Evolutionary conservation across 352 stramenopile genomes (phyloP).

Genomic region (Pythium oligandrum): DNA sequence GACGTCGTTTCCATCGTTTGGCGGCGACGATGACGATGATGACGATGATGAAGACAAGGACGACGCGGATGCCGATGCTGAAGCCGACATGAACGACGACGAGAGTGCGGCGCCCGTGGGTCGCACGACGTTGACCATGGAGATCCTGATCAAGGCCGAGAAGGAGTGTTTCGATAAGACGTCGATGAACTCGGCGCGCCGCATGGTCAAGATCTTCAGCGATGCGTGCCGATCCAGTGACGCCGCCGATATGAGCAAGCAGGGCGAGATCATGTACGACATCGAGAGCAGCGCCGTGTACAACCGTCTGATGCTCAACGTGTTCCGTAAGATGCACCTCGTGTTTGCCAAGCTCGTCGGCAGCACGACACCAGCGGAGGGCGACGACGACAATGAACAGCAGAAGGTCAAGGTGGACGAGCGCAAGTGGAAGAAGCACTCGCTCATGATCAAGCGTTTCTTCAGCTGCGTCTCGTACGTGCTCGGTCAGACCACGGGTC

Average conservation of each 20-base stretch:
- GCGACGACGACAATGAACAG: constrained; percentile 24
- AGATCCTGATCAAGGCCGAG: constrained; percentile 72
- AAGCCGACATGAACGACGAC: constrained; percentile 8
- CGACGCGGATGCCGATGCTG: constrained; percentile 1
- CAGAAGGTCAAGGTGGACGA: constrained; percentile 53
- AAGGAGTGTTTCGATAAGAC: constrained; percentile 88
- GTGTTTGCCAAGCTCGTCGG: constrained; percentile 81
- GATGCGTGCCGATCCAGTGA: constrained; percentile 93
- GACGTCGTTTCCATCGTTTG: constrained; percentile 30
- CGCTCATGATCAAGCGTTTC: constrained; percentile 88
- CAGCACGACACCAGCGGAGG: constrained; percentile 15
- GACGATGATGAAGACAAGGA: constrained; percentile 22
- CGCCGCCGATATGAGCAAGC: constrained; percentile 59
- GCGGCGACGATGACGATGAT: constrained; percentile 22
- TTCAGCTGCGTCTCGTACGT: constrained; percentile 91
- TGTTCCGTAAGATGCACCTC: constrained; percentile 86
- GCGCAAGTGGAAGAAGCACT: constrained; percentile 76
- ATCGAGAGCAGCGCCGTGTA: constrained; percentile 93
- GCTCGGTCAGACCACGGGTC: constrained; percentile 79
- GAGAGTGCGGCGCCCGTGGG: constrained; percentile 24
- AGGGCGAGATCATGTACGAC: constrained; percentile 83
- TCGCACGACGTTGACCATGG: constrained; percentile 72
- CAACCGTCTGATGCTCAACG: constrained; percentile 94
- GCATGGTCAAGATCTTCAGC: constrained; percentile 92
- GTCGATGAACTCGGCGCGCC: constrained; percentile 84